phyloP scores from a whole-genome alignment of 345 rosid genomes.

The Salix exigua region DNA sequence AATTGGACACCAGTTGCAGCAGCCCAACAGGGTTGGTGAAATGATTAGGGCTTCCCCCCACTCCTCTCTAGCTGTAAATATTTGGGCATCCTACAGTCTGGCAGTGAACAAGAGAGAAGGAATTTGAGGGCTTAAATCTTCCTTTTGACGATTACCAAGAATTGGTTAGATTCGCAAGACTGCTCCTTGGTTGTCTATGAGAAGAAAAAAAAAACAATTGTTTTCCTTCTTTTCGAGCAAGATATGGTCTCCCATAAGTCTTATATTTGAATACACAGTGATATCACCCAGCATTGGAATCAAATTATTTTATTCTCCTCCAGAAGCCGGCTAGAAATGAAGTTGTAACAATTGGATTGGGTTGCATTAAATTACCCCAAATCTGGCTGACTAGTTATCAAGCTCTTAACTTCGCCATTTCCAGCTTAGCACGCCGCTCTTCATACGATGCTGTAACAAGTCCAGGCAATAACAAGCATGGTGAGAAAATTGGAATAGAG shows the following conservation, averaged over 20 bases:
- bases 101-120: too few relatives aligned
- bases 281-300: not conserved
- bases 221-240: not conserved
- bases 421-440: conserved; percentile 59
- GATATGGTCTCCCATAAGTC: not conserved
- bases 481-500: not conserved
- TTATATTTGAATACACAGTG: not conserved
- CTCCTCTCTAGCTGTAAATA: too few relatives aligned
- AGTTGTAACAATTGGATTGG: not conserved
- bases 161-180: not conserved
- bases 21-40: not conserved
- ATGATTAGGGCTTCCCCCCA: not conserved
- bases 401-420: not conserved
- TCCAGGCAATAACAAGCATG: not conserved
- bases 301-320: not conserved
- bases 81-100: not conserved
- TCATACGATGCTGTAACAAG: conserved; percentile 66
- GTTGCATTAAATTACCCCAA: not conserved
- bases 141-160: not conserved
- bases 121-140: not conserved
- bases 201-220: not conserved
- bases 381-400: not conserved
- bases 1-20: not conserved
- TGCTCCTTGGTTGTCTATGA: not conserved
- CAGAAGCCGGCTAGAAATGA: not conserved